Conservation (phyloP, 805 yeast species). For the Lachancea cidri region DNA sequence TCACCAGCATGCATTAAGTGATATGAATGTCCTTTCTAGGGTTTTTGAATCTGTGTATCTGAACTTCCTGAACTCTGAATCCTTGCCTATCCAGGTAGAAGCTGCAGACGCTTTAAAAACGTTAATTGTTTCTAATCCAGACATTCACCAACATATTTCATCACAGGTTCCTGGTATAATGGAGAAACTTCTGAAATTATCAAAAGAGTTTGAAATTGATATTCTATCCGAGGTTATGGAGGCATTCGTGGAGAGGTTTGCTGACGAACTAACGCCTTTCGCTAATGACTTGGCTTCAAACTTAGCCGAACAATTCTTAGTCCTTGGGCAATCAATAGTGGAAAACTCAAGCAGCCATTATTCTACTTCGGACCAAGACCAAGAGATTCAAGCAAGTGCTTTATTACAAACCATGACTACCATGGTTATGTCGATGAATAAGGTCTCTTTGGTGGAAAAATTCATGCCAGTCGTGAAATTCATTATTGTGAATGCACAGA, state of each 20-base stretch:
- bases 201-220: slow-evolving; percentile 81
- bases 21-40: slow-evolving; percentile 37
- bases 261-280: slow-evolving; percentile 85
- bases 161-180: slow-evolving; percentile 73
- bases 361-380: slow-evolving; percentile 45
- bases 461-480: slow-evolving; percentile 55
- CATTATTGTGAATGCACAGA: slow-evolving; percentile 53
- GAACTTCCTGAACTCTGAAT: slow-evolving; percentile 39
- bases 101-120: slow-evolving; percentile 87
- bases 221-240: slow-evolving; percentile 88
- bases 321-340: slow-evolving; percentile 49
- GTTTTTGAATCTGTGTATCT: slow-evolving; percentile 38
- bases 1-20: slow-evolving; percentile 31
- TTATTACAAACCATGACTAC: slow-evolving; percentile 68
- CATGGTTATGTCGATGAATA: slow-evolving; percentile 62
- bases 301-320: slow-evolving; percentile 56
- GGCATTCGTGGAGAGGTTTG: slow-evolving; percentile 83
- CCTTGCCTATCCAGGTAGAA: slow-evolving; percentile 74
- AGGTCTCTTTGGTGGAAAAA: slow-evolving; percentile 47
- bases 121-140: slow-evolving; percentile 55
- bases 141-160: slow-evolving; percentile 63
- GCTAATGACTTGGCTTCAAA: slow-evolving; percentile 60
- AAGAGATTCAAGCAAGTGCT: slow-evolving; percentile 65
- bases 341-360: slow-evolving; percentile 38
- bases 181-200: slow-evolving; percentile 69